Conservation (phyloP, 2,329 filamentous ascomycete genomes). For the Malbranchea cinnamomea region DNA sequence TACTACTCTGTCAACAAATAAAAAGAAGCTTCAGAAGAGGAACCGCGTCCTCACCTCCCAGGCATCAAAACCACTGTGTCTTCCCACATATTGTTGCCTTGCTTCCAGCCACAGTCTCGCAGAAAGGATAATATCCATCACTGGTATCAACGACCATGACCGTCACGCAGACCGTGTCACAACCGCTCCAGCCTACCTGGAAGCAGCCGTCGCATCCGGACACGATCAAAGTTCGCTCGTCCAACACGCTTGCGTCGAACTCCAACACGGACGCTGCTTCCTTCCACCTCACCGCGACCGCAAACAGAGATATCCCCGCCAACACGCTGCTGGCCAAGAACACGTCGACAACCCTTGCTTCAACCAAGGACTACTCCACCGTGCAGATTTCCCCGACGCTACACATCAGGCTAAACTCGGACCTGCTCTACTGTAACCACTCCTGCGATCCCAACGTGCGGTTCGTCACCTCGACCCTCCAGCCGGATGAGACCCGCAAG, state of each 20-base stretch:
- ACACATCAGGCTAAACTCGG: constrained; percentile 50
- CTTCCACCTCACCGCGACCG: constrained; percentile 47
- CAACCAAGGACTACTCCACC: constrained; percentile 42
- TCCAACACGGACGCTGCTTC: constrained; percentile 24
- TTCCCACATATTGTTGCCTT: no score
- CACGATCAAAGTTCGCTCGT: constrained; percentile 8
- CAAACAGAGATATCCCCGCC: constrained; percentile 39
- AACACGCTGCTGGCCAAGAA: constrained; percentile 54
- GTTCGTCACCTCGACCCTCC: constrained; percentile 37
- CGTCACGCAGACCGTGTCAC: constrained; percentile 3
- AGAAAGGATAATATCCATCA: no score
- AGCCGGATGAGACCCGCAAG: constrained; percentile 42
- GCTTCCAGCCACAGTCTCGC: no score
- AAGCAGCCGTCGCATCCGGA: constrained; percentile 10
- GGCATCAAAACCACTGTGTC: no score
- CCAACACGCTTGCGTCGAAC: constrained; percentile 7
- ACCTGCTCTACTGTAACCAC: constrained; percentile 54
- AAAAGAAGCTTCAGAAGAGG: no score
- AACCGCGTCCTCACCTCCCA: no score
- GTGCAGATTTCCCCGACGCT: constrained; percentile 43
- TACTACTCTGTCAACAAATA: no score
- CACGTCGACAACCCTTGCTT: constrained; percentile 29
- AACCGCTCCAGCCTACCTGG: constrained; percentile 7
- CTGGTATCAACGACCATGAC: no score
- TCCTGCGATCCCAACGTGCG: constrained; percentile 52